Percentiles rank a stretch among this genome's conserved stretches.
Evolutionary conservation across 306 rosid species (phyloP).

Genomic region (Cucurbita maxima): DNA sequence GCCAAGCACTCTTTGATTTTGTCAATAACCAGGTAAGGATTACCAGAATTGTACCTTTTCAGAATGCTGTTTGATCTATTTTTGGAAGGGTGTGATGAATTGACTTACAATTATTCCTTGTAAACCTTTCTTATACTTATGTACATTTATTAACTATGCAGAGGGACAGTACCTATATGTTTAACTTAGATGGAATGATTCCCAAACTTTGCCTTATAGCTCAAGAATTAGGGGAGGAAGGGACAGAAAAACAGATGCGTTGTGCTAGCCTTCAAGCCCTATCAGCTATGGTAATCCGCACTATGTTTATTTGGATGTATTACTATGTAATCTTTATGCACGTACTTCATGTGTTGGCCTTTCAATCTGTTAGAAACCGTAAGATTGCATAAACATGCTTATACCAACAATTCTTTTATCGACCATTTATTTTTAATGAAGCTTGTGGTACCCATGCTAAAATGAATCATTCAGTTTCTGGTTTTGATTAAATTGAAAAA

Average conservation of each 20-base stretch:
- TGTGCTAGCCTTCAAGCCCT: constrained; percentile 72
- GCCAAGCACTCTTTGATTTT: constrained; percentile 70
- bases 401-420: not conserved
- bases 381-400: not conserved
- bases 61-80: not conserved
- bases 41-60: not conserved
- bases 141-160: constrained; percentile 20
- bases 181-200: constrained; percentile 64
- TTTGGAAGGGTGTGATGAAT: not conserved
- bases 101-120: not conserved
- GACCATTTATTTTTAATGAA: not conserved
- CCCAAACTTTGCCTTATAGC: constrained; percentile 79
- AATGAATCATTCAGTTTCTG: not conserved
- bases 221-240: constrained; percentile 77
- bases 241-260: constrained; percentile 30
- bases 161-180: constrained; percentile 68
- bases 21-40: constrained; percentile 72
- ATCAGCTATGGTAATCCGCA: constrained; percentile 62
- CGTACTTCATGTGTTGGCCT: not conserved
- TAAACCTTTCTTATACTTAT: not conserved
- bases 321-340: not conserved
- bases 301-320: not conserved
- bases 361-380: not conserved
- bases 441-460: not conserved
- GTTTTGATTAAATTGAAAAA: not conserved